Percentiles rank a stretch among this genome's conserved stretches.
Conservation (phyloP, 2,329 filamentous ascomycete species). For the Cladosporium sphaerospermum region DNA sequence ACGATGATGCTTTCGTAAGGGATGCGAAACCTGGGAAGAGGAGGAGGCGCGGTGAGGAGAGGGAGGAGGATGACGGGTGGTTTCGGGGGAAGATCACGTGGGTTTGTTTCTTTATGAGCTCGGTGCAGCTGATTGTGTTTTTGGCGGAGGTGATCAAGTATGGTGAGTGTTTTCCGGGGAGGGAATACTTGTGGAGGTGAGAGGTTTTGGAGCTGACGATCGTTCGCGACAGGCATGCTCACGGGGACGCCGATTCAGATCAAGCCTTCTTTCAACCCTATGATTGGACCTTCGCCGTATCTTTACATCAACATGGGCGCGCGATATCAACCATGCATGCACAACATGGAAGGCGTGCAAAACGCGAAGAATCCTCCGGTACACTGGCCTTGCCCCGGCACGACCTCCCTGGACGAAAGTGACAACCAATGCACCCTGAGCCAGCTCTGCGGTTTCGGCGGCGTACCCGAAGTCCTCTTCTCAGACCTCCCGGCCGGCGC, state of each 20-base stretch:
- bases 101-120: conserved; percentile 73
- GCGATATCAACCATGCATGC: conserved; percentile 91
- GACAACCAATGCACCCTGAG: conserved; percentile 63
- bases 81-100: conserved; percentile 61
- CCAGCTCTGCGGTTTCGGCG: conserved; percentile 76
- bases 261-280: conserved; percentile 84
- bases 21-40: conserved; percentile 26
- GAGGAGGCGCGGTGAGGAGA: conserved; percentile 1
- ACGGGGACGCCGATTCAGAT: conserved; percentile 75
- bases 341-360: conserved; percentile 60
- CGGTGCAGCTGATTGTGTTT: conserved; percentile 76
- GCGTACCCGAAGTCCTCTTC: conserved; percentile 52
- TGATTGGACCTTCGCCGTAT: conserved; percentile 90
- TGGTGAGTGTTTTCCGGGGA: conserved; percentile 49
- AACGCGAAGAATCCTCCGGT: conserved; percentile 43
- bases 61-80: conserved; percentile 42
- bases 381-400: conserved; percentile 73
- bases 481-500: conserved; percentile 41
- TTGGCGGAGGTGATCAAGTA: conserved; percentile 82
- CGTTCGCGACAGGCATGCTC: conserved; percentile 51
- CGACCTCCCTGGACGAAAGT: conserved; percentile 54
- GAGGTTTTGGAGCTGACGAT: neutral
- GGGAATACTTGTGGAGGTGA: neutral
- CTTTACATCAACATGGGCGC: conserved; percentile 96
- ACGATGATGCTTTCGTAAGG: conserved; percentile 35